Evolutionary conservation across 1,284 basidiomycete genomes (phyloP), one percentile per base, ranked within the genome.

Genomic region (Porodaedalea pini): DNA sequence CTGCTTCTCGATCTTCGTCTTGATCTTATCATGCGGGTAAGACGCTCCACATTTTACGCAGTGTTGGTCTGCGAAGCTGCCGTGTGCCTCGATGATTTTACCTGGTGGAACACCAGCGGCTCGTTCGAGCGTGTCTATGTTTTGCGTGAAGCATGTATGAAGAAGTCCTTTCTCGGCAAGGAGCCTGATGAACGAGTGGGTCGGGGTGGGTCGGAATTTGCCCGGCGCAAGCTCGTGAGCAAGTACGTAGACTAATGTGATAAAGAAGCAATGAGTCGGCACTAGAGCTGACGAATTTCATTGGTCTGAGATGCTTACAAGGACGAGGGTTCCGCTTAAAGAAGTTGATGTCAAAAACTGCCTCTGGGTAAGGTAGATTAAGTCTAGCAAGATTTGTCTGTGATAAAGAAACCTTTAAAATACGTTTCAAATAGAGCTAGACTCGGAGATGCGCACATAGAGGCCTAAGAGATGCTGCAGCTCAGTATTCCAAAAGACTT

Each of bases 41-140:
- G 76, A 68, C 1, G 70, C 67, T 23, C 74, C 63, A 68, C 94
- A 97, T 17, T 81, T 74, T 11, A 96, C 82, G 66, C 94, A 98
- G 56, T 82, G 78, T 51, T 94, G 89, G 7, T 77, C 79, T 0
- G 92, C 90, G 64, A 95, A 95, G 64, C 88, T 92, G 0, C 94
- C 96, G 67, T 99, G 96, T 0, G 97, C 97, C 73, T 98, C 96
- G 34, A 98, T 80, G 59, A 99, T 86, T 64, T 82, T 82, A 21
- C 83, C 71, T 0, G 72, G 76, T 0, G 90, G 84, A 0, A 98
- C 79, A 5, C 92, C 92, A 0, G 94, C 90, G 0, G 86, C 79
- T 2, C 91, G 81, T 69, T 98, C 96, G 17, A 99, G 82, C 0
- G 93, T 97, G 69, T 98, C 96, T 57, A 98, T 94, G 66, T 92